Evolutionary conservation across 169 alveolate species (phyloP).

Genomic region (Eimeria praecox): DNA sequence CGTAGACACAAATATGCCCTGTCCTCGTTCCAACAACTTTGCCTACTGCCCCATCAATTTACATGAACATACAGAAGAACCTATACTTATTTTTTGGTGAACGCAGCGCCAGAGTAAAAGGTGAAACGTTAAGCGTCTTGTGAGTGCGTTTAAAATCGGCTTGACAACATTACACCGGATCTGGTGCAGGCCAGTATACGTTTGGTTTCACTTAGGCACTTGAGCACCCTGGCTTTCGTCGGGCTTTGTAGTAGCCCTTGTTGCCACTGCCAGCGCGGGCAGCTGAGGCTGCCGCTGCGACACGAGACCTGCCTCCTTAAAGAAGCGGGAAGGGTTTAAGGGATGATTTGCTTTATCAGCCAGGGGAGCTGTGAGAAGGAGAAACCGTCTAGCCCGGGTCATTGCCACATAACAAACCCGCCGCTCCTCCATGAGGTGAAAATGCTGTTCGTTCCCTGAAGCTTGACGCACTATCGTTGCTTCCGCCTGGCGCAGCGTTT

Average conservation of each 20-base stretch:
- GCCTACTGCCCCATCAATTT: not conserved
- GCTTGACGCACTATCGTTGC: conserved; percentile 48
- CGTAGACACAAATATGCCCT: not conserved
- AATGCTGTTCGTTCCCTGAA: conserved; percentile 65
- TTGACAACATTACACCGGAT: not conserved
- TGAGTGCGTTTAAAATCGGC: not conserved
- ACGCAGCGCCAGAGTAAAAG: not conserved
- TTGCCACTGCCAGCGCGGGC: not conserved
- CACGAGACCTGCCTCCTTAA: conserved; percentile 60
- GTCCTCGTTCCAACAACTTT: not conserved
- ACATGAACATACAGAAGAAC: not conserved
- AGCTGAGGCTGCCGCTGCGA: conserved; percentile 16
- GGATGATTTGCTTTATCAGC: conserved; percentile 66
- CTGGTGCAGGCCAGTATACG: not conserved
- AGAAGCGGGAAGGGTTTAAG: conserved; percentile 66
- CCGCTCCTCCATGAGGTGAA: conserved; percentile 78
- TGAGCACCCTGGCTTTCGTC: not conserved
- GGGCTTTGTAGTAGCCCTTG: not conserved
- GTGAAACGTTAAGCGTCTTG: not conserved
- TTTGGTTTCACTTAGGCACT: not conserved
- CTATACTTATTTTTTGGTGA: not conserved
- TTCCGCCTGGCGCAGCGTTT: conserved; percentile 63
- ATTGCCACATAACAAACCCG: conserved; percentile 77
- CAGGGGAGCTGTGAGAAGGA: conserved; percentile 73
- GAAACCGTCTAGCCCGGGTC: conserved; percentile 65